Percentiles rank a stretch among this genome's conserved stretches.
Evolutionary conservation across 2,329 filamentous ascomycete species (phyloP).

Genomic region (Xylaria arbuscula): DNA sequence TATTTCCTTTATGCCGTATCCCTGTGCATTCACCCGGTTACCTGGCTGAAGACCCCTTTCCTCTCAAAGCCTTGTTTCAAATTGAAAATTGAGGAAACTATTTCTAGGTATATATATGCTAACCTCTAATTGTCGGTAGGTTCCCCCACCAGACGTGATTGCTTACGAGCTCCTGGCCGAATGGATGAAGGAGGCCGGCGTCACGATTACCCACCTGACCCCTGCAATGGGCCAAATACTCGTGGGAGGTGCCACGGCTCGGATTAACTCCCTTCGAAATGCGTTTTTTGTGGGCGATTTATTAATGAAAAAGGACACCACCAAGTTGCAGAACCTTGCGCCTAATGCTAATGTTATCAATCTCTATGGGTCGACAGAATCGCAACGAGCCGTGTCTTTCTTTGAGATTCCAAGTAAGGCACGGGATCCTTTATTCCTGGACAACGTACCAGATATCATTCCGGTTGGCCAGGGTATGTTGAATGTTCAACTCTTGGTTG

Average conservation of each 20-base stretch:
- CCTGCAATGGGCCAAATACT: constrained; percentile 97
- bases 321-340: constrained; percentile 78
- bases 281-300: constrained; percentile 95
- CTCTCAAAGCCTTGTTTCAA: too few species aligned
- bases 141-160: constrained; percentile 85
- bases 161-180: constrained; percentile 85
- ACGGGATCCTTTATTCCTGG: constrained; percentile 65
- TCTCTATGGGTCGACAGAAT: constrained; percentile 89
- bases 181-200: constrained; percentile 82
- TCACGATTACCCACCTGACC: constrained; percentile 88
- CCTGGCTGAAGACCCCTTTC: too few species aligned
- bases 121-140: too few species aligned
- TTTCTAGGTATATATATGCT: too few species aligned
- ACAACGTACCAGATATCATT: constrained; percentile 72
- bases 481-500: constrained; percentile 87
- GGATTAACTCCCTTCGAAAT: constrained; percentile 79
- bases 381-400: constrained; percentile 67
- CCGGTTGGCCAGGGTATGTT: constrained; percentile 88
- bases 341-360: constrained; percentile 80
- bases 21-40: too few species aligned
- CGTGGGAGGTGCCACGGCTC: constrained; percentile 81
- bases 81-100: too few species aligned
- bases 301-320: constrained; percentile 85
- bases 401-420: constrained; percentile 78
- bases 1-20: too few species aligned